Conservation (phyloP, 2,329 filamentous ascomycete genomes). For the Monilinia fructicola region DNA sequence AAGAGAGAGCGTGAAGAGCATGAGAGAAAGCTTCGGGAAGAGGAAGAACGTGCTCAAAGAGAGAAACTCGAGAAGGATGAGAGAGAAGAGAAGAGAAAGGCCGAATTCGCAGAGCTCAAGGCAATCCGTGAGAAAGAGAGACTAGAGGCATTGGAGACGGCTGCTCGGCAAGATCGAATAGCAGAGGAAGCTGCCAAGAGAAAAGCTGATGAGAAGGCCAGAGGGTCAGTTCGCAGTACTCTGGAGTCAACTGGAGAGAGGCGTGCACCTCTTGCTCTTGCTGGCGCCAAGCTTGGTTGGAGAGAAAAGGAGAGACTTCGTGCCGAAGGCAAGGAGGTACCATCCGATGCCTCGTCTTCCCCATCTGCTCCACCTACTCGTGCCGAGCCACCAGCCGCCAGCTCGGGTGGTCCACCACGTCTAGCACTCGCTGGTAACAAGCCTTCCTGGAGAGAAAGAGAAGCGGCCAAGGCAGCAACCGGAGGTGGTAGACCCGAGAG, state of each 20-base stretch:
- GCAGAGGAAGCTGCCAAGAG: slow-evolving; percentile 86
- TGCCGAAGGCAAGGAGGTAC: slow-evolving; percentile 36
- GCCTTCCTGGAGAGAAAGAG: slow-evolving; percentile 58
- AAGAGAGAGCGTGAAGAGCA: slow-evolving; percentile 81
- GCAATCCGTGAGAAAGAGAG: slow-evolving; percentile 65
- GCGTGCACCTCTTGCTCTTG: slow-evolving; percentile 52
- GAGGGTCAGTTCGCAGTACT: slow-evolving; percentile 44
- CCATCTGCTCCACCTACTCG: no score
- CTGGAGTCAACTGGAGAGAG: slow-evolving; percentile 62
- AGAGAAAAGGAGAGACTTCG: slow-evolving; percentile 63
- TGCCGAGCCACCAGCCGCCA: slow-evolving; percentile 46
- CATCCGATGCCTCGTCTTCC: slow-evolving; percentile 19
- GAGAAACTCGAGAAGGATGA: slow-evolving; percentile 85
- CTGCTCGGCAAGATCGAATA: slow-evolving; percentile 71
- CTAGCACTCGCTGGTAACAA: slow-evolving; percentile 54
- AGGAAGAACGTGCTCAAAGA: slow-evolving; percentile 75
- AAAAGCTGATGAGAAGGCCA: slow-evolving; percentile 57
- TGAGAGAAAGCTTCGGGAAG: slow-evolving; percentile 75
- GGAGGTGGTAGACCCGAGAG: slow-evolving; percentile 29
- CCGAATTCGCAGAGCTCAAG: slow-evolving; percentile 65
- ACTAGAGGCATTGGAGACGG: slow-evolving; percentile 66
- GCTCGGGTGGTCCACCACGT: slow-evolving; percentile 51
- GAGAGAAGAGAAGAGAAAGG: slow-evolving; percentile 76
- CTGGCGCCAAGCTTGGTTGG: slow-evolving; percentile 59
- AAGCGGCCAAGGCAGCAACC: slow-evolving; percentile 49